Conservation (phyloP, 257 asterid genomes). For the Solanum virginianum region DNA sequence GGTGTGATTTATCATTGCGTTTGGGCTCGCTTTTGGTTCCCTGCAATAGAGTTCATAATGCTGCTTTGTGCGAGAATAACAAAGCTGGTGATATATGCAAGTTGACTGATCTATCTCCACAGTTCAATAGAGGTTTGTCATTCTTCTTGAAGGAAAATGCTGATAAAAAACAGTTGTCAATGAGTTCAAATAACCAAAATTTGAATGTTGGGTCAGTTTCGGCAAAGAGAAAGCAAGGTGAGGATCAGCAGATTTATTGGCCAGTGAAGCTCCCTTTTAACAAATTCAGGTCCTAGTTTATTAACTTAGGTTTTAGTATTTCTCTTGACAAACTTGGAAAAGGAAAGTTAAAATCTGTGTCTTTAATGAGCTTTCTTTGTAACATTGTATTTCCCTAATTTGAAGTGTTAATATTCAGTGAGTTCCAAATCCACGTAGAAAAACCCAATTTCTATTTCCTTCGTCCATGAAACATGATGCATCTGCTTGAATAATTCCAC, state of each 20-base stretch:
- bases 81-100: conserved; percentile 6
- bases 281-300: conserved; percentile 1
- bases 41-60: conserved; percentile 4
- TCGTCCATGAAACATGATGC: not conserved
- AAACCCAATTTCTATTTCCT: not conserved
- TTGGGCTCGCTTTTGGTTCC: conserved; percentile 49
- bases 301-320: not conserved
- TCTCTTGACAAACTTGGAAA: not conserved
- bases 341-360: not conserved
- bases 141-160: conserved; percentile 6
- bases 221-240: conserved; percentile 10
- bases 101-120: conserved; percentile 12
- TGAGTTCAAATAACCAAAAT: conserved; percentile 6
- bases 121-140: conserved; percentile 5
- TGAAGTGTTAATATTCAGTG: conserved; percentile 1
- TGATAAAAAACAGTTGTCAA: not conserved
- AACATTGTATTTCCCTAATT: not conserved
- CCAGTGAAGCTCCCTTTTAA: conserved; percentile 14
- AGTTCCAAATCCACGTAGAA: not conserved
- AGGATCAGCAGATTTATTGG: conserved; percentile 10
- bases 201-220: not conserved
- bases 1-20: conserved; percentile 74
- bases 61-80: conserved; percentile 12
- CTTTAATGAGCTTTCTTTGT: not conserved
- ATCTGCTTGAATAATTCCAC: not conserved